Base-by-base conservation (phyloP, 2,329 filamentous ascomycete genomes). In the Alternaria angustiovoidea region DNA sequence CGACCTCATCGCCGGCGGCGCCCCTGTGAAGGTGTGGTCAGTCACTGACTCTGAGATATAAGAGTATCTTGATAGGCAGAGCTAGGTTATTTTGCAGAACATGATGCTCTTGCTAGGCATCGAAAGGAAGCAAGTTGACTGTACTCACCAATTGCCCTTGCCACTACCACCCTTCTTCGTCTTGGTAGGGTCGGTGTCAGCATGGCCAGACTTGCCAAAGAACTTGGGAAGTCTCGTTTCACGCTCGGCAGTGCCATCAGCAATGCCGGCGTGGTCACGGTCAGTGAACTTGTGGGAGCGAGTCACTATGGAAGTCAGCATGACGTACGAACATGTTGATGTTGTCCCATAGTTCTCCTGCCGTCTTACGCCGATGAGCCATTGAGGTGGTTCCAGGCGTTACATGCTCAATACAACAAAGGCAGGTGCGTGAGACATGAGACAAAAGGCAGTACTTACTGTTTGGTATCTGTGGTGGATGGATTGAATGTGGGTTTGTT, bases 201-300 rank as follows among this genome's bases (percentile, higher is more conserved):
- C 84, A 76, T 91, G 90, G 68, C 94, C 94, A 62, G 88, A 83
- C 84, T 97, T 97, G 80, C 88, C 93, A 79, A 98, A 98, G 87
- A 91, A 98, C 76, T 93, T 92, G 75, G 95, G 94, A 28, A 96
- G 83, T 73, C 90, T 87, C 69, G 95, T 91, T 66, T 91, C 86
- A 56, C 88, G 84, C 52, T 85, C 80, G 63, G 87, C 89, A 59
- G 87, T 89, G 77, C 91, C 91, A 72, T 95, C 91, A 68, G 90
- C 89, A 69, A 92, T 82, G 75, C 87, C 91, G 73, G 88, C 88
- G 83, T 97, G 91, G 85, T 96, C 91, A 82, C 94, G 94, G 81
- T 96, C 93, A 83, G 93, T 96, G 84, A 86, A 88, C 86, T 98
- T 99, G 88, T 94, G 92, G 68, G 94, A 96, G 80, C 95, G 94